A percentile compares a stretch with the other conserved stretches of the same genome.
These are phyloP conservation scores for Pestalotiopsis sp. DNA, from an alignment of 2,329 filamentous ascomycete species.

Conservation along the genomic window DNA sequence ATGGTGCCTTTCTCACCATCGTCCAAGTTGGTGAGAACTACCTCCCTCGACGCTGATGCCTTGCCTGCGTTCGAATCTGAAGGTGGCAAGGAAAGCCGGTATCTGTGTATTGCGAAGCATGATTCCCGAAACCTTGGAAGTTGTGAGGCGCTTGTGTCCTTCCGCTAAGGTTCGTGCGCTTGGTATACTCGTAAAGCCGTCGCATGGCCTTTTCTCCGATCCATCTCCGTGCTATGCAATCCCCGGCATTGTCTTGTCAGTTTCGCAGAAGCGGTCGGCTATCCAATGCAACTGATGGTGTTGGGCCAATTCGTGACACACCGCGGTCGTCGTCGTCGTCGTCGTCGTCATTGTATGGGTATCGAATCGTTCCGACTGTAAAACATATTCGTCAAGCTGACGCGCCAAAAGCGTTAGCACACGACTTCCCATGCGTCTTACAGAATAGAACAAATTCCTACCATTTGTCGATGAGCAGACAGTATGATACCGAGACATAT, in stretches of 20 bases:
- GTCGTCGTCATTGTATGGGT: not conserved
- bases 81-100: too few species aligned
- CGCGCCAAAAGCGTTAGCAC: not conserved
- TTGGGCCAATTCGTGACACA: not conserved
- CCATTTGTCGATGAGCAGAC: not conserved
- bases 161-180: not conserved
- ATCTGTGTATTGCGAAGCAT: too few species aligned
- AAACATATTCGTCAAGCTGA: not conserved
- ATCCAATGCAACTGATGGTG: not conserved
- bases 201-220: not conserved
- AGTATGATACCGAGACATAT: not conserved
- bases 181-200: not conserved
- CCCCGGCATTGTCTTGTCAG: not conserved
- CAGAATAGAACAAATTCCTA: not conserved
- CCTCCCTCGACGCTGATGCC: too few species aligned
- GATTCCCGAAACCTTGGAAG: too few species aligned
- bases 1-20: too few species aligned
- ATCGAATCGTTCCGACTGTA: not conserved
- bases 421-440: not conserved
- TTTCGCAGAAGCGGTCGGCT: not conserved
- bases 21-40: too few species aligned
- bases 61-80: too few species aligned
- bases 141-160: too few species aligned
- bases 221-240: not conserved
- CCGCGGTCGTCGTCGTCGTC: not conserved